These are phyloP conservation scores for Colletotrichum navitas DNA, from an alignment of 2,329 filamentous ascomycete genomes.

Conservation along the genomic window DNA sequence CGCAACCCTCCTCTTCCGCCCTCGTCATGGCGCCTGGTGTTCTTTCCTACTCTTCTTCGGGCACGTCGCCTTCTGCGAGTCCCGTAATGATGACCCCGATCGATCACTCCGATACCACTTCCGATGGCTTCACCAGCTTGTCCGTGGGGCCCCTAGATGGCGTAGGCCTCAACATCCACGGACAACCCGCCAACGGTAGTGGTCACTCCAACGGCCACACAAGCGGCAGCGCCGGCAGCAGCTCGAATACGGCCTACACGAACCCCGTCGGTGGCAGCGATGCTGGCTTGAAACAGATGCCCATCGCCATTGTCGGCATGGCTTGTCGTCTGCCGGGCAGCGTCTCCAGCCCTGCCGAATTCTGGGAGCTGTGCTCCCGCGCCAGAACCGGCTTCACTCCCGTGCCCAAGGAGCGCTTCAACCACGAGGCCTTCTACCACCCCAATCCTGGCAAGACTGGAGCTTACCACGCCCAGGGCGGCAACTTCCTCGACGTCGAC, in stretches of 20 bases:
- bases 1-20: constrained; percentile 25
- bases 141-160: constrained; percentile 42
- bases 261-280: constrained; percentile 39
- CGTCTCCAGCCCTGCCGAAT: constrained; percentile 56
- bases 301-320: constrained; percentile 63
- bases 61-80: constrained; percentile 43
- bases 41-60: constrained; percentile 42
- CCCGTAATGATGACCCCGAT: constrained; percentile 43
- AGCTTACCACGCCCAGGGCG: constrained; percentile 46
- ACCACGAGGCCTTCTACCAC: constrained; percentile 56
- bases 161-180: constrained; percentile 33
- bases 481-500: constrained; percentile 61
- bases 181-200: constrained; percentile 38
- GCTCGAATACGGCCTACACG: constrained; percentile 30
- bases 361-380: constrained; percentile 59
- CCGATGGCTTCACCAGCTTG: constrained; percentile 41
- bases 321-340: constrained; percentile 60
- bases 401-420: constrained; percentile 62
- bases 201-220: constrained; percentile 43
- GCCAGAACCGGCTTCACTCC: constrained; percentile 56
- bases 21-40: constrained; percentile 42
- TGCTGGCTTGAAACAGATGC: constrained; percentile 49
- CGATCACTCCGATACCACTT: constrained; percentile 41
- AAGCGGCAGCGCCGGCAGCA: constrained; percentile 37
- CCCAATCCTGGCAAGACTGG: constrained; percentile 59